Percentiles rank a stretch among this genome's conserved stretches.
phyloP scores from a whole-genome alignment of 2,329 filamentous ascomycete genomes.

The Monilinia aucupariae region DNA sequence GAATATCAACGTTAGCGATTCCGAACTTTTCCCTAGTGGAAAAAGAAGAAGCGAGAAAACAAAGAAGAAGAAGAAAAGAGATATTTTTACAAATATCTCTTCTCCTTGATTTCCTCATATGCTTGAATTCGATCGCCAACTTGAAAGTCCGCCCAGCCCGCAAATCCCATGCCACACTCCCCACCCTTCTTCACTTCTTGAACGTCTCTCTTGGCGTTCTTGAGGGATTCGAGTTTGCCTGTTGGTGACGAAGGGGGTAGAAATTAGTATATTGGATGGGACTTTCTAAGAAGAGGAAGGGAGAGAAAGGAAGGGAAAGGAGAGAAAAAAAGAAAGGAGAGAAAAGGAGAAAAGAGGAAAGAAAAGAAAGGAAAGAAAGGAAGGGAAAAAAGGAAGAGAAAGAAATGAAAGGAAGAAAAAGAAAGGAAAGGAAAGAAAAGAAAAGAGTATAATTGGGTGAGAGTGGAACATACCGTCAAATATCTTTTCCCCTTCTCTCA shows the following conservation, averaged over 20 bases:
- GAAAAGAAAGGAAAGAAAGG: too few relatives aligned
- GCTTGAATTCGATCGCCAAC: constrained; percentile 82
- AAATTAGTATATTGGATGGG: background rate
- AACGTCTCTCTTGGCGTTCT: constrained; percentile 89
- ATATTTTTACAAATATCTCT: constrained; percentile 41
- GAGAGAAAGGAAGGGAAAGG: too few relatives aligned
- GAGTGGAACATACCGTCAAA: constrained; percentile 66
- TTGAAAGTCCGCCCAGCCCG: constrained; percentile 70
- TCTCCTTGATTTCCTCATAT: constrained; percentile 73
- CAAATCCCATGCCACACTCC: constrained; percentile 90
- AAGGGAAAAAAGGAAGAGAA: too few relatives aligned
- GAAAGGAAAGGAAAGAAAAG: background rate
- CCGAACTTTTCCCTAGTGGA: too few relatives aligned
- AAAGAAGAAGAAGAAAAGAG: too few relatives aligned
- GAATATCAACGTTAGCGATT: too few relatives aligned
- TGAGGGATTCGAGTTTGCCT: constrained; percentile 78
- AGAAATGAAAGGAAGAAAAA: background rate
- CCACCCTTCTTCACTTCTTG: constrained; percentile 81
- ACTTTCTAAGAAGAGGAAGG: background rate
- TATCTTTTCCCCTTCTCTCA: constrained; percentile 63
- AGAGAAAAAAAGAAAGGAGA: too few relatives aligned
- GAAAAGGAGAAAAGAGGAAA: too few relatives aligned
- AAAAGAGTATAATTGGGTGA: background rate
- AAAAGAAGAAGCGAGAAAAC: too few relatives aligned
- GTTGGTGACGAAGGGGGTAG: constrained; percentile 14